Percentiles rank a stretch among this genome's conserved stretches.
These are phyloP conservation scores for Tetrahymena borealis DNA, from an alignment of 73 alveolate genomes.

Conservation along the genomic window DNA sequence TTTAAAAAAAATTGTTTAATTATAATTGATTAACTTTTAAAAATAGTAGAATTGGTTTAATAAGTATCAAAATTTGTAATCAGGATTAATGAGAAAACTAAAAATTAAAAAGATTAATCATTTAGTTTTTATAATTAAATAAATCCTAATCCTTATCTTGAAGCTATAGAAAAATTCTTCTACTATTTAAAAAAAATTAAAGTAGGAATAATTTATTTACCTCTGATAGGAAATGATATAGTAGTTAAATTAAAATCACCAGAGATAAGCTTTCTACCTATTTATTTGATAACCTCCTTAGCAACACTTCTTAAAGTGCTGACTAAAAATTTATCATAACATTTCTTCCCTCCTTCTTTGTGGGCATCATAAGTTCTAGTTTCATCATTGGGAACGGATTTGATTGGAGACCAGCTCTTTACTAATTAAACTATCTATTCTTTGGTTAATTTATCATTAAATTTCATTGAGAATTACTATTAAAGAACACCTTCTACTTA, in stretches of 20 bases:
- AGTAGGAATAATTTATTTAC: too few relatives aligned
- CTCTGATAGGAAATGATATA: constrained; percentile 63
- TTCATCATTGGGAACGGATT: constrained; percentile 32
- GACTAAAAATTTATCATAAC: constrained; percentile 17
- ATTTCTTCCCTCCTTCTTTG: constrained; percentile 55
- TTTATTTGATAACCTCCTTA: constrained; percentile 49
- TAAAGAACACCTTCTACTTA: neutral
- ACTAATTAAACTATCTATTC: neutral
- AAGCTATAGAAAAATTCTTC: too few relatives aligned
- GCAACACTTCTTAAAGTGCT: constrained; percentile 49
- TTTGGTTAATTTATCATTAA: neutral
- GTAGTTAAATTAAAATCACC: constrained; percentile 65
- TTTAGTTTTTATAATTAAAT: neutral
- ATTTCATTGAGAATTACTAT: neutral
- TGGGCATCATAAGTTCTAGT: constrained; percentile 56
- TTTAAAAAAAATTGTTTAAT: neutral
- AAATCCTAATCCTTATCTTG: too few relatives aligned
- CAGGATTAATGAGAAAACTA: too few relatives aligned
- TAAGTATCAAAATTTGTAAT: too few relatives aligned
- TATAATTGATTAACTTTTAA: too few relatives aligned
- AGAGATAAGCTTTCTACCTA: constrained; percentile 59
- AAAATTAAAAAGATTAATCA: neutral
- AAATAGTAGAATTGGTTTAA: neutral
- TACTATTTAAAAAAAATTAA: too few relatives aligned
- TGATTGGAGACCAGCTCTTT: neutral